Percentiles rank a stretch among this genome's conserved stretches.
Conservation (phyloP, 2,329 filamentous ascomycete species). For the Stagonosporopsis rhizophila region DNA sequence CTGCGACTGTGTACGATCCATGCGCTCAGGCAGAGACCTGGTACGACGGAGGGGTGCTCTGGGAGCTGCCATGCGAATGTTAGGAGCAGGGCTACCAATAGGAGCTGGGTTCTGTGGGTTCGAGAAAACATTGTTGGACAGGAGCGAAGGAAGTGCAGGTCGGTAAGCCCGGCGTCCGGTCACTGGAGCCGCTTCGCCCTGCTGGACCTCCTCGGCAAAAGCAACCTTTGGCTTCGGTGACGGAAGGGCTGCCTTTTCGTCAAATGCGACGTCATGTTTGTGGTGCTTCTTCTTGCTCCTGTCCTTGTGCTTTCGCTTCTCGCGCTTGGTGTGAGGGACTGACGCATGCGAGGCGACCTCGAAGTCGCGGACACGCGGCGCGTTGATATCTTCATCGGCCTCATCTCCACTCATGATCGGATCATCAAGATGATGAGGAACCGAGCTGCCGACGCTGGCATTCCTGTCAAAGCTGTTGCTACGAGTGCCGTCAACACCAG, state of each 20-base stretch:
- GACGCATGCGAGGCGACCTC: conserved; percentile 49
- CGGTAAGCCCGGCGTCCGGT: conserved; percentile 66
- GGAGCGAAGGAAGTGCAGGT: conserved; percentile 68
- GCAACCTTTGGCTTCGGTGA: conserved; percentile 43
- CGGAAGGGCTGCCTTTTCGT: conserved; percentile 31
- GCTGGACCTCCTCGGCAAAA: conserved; percentile 49
- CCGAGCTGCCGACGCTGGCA: conserved; percentile 22
- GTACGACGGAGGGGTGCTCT: conserved; percentile 40
- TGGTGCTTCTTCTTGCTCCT: conserved; percentile 56
- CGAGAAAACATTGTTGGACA: conserved; percentile 74
- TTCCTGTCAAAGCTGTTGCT: conserved; percentile 33
- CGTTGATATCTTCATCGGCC: conserved; percentile 57
- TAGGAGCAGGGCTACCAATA: conserved; percentile 35
- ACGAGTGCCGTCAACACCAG: conserved; percentile 47
- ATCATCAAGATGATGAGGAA: conserved; percentile 48
- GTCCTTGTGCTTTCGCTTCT: conserved; percentile 50
- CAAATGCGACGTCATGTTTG: conserved; percentile 43
- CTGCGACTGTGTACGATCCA: conserved; percentile 36
- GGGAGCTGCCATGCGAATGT: conserved; percentile 43
- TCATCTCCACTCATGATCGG: conserved; percentile 62
- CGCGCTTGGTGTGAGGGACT: conserved; percentile 46
- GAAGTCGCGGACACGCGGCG: conserved; percentile 58
- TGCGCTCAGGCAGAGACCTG: conserved; percentile 47
- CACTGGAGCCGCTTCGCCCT: conserved; percentile 29
- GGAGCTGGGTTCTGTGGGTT: conserved; percentile 49